Base-by-base conservation (phyloP, 2,329 filamentous ascomycete genomes). In the Cryphonectria nitschkei region DNA sequence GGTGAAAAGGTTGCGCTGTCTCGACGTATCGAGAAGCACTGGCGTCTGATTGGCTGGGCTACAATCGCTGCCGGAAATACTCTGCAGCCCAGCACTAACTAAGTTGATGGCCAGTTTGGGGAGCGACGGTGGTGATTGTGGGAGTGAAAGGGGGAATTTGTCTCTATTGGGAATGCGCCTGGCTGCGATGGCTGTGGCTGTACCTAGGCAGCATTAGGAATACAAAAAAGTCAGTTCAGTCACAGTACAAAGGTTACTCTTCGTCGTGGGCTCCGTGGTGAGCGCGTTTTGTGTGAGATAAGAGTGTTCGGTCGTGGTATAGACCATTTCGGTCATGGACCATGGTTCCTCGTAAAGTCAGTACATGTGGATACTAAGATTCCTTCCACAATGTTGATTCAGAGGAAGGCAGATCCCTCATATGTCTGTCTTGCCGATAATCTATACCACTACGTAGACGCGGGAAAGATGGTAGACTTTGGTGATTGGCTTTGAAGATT, bases 1-100 rank as follows among this genome's bases (percentile, higher is more conserved):
- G 95, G 95, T 75, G 95, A 99, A 87, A 98, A 99, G 92, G 95
- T 99, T 78, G 96, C 96, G 58, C 87, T 99, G 79, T 94, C 91
- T 81, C 89, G 96, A 84, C 93, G 96, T 90, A 98, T 98, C 78
- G 96, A 99, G 84, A 98, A 98, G 90, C 95, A 98, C 84, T 98
- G 95, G 95, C 93, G 94, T 84, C 87, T 97, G 79, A 97, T 97
- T 78, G 93, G 94, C 77, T 97, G 93, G 93, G 92, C 92, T 72
- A 94, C 92, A 75, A 93, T 94, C 80, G 90, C 91, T 77, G 87
- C 87, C 34, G 74, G 74, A 67, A 73, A 72, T 56, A 75, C 74
- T 9, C 60, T 79, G 56, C 78, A 79, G 70, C 78, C 78, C 16
- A 78, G 75, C 68, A 73, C 74, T 63, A 69, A 64, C 61, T 64